Conservation (phyloP, 2,329 filamentous ascomycete genomes). For the Fusarium hainanense region DNA sequence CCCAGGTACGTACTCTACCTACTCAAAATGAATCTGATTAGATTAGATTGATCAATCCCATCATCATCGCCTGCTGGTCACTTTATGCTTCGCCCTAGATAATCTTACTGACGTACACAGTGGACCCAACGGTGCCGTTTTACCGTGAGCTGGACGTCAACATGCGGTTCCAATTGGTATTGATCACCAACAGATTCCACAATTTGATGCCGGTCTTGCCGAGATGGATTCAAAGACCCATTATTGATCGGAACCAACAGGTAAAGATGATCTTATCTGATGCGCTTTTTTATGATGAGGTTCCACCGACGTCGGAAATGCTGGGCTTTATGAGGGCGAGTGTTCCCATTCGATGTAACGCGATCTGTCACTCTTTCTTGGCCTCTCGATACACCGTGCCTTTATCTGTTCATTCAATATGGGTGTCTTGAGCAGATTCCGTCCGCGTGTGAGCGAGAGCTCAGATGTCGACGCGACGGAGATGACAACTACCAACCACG, state of each 20-base stretch:
- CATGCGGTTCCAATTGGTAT: background rate
- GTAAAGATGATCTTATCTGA: conserved; percentile 39
- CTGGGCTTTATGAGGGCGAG: background rate
- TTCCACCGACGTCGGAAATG: conserved; percentile 10
- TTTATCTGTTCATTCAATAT: background rate
- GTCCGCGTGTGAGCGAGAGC: background rate
- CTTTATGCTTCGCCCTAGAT: background rate
- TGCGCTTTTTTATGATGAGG: conserved; percentile 27
- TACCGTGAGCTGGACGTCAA: conserved; percentile 11
- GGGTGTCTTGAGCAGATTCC: conserved; percentile 6
- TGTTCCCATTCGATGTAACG: background rate
- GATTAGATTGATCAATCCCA: conserved; percentile 31
- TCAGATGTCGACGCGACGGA: conserved; percentile 5
- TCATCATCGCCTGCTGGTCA: background rate
- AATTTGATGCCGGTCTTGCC: conserved; percentile 31
- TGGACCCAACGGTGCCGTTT: conserved; percentile 20
- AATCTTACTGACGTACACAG: conserved; percentile 13
- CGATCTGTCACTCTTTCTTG: background rate
- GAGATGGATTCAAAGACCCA: background rate
- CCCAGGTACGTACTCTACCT: background rate
- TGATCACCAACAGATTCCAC: background rate
- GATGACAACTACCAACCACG: conserved; percentile 8
- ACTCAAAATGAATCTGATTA: conserved; percentile 29
- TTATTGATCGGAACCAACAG: conserved; percentile 17
- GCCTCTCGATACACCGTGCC: background rate